Evolutionary conservation across 805 yeast genomes (phyloP), one percentile per base, ranked within the genome.

Genomic region (Clavispora carvajalis): DNA sequence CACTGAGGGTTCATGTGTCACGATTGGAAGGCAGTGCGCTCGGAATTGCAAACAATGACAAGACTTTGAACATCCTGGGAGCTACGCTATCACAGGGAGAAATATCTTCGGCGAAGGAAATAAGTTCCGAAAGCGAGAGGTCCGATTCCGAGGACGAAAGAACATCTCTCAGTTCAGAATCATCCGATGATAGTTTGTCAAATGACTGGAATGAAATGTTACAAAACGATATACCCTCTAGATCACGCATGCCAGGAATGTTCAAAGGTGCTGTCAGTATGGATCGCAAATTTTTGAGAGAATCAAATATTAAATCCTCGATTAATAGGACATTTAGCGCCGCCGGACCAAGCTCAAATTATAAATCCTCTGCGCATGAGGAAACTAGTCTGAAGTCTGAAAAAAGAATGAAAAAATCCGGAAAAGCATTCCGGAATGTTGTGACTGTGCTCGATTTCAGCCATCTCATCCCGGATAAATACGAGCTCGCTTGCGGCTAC

Each of bases 381-480:
- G 71, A 63, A 9, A 55, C 50, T 12, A 57, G 64, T 15, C 46
- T 46, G 52, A 45, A 37, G 44, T 42, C 45, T 11, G 38, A 45
- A 13, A 49, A 43, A 41, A 49, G 40, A 47, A 44, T 41, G 35
- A 54, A 46, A 58, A 58, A 53, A 46, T 7, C 41, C 31, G 39
- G 39, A 13, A 54, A 51, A 7, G 50, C 49, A n/a, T 75, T 64
- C 37, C 55, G 46, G 45, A 85, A 84, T 50, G 58, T 76, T n/a
- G 81, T 86, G 8, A 71, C 74, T 3, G 73, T 81, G 2, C 67
- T 73, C 42, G 91, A 88, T 54, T 82, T 83, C 57, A 65, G 75
- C 16, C 73, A 80, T 54, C 63, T 90, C 36, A 74, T 88, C 25
- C 95, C 96, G 0, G 82, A 89, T 13, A 79, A 83, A 47, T 72